A percentile compares a stretch with the other conserved stretches of the same genome.
Evolutionary conservation across 345 rosid genomes (phyloP).

Genomic region (Arabis alpina): DNA sequence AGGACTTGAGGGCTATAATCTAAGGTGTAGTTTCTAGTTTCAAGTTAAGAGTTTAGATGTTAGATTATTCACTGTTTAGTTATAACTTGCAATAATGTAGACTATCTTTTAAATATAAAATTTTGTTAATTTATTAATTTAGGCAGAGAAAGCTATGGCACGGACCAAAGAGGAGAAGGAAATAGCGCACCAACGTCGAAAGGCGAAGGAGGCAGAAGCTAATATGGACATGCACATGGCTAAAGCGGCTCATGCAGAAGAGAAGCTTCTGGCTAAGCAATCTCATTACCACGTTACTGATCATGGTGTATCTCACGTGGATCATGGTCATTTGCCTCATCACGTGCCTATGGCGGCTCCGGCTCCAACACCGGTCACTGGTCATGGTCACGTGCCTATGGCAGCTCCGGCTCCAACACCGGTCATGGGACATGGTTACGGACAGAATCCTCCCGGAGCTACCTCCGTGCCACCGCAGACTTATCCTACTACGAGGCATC

Average conservation of each 20-base stretch:
- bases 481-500: slow-evolving; percentile 14
- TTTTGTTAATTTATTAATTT: background rate
- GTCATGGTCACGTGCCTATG: slow-evolving; percentile 18
- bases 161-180: slow-evolving; percentile 58
- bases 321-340: background rate
- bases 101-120: no score
- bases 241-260: slow-evolving; percentile 58
- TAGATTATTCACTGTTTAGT: no score
- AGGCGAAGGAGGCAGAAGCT: slow-evolving; percentile 69
- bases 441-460: background rate
- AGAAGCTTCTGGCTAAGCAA: slow-evolving; percentile 43
- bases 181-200: slow-evolving; percentile 57
- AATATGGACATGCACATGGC: slow-evolving; percentile 73
- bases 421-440: slow-evolving; percentile 35
- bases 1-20: no score
- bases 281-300: slow-evolving; percentile 27
- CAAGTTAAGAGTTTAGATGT: no score
- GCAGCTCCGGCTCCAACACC: background rate
- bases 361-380: slow-evolving; percentile 13
- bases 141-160: slow-evolving; percentile 54
- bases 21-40: no score
- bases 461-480: background rate
- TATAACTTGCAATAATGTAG: no score
- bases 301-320: slow-evolving; percentile 19
- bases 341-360: slow-evolving; percentile 9